Percentiles rank a stretch among this genome's conserved stretches.
Conservation (phyloP, 2,329 filamentous ascomycete species). For the Calonectria crousiana region DNA sequence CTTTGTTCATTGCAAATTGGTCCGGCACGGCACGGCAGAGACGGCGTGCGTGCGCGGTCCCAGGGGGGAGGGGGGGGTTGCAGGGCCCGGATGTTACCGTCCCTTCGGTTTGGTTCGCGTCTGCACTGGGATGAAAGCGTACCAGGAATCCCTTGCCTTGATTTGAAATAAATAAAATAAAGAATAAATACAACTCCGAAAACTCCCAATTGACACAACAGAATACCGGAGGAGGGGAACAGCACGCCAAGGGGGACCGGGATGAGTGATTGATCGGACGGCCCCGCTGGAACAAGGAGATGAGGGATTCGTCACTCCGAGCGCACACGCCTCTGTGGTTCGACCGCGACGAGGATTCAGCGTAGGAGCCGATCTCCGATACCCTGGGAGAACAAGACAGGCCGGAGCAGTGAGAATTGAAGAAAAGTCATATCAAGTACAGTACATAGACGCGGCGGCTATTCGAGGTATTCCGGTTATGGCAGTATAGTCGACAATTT, state of each 20-base stretch:
- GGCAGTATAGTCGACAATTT: neutral
- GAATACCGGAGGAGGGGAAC: neutral
- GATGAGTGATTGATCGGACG: neutral
- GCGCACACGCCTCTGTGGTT: neutral
- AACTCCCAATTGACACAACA: neutral
- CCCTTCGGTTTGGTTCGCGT: neutral
- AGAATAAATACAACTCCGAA: neutral
- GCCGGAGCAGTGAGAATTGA: neutral
- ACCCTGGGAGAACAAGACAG: neutral
- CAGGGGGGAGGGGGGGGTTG: neutral
- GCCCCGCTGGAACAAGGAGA: neutral
- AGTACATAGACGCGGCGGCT: neutral
- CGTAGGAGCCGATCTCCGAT: neutral
- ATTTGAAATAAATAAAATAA: neutral
- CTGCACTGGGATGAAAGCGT: neutral
- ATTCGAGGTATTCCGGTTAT: neutral
- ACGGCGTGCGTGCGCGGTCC: constrained; percentile 3
- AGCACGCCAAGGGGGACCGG: too few species aligned
- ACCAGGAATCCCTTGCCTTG: neutral
- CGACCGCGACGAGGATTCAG: neutral
- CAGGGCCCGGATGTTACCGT: constrained; percentile 11
- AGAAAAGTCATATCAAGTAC: neutral
- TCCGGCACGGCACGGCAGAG: constrained; percentile 5
- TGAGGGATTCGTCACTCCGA: neutral
- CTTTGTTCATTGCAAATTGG: neutral